Base-by-base conservation (phyloP, 139 green algal genomes). In the Coccomyxa sp. region DNA sequence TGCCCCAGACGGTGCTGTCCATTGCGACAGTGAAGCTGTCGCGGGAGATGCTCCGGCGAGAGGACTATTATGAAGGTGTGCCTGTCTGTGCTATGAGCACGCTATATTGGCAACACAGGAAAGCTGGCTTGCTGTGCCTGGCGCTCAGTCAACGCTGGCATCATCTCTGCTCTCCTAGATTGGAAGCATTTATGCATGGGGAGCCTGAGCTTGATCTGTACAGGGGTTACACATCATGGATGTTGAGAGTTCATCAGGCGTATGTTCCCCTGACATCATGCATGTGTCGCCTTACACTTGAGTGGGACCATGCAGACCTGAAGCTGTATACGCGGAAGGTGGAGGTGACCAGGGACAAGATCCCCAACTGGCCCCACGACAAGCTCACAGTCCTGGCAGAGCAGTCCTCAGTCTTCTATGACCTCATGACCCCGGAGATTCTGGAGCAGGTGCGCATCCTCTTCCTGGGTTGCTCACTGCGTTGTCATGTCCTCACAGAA, bases 1-100 rank as follows among this genome's bases (percentile, higher is more conserved):
- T 86, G 81, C 75, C 82, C 34, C 78, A 44, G 5, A 78, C 85
- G 14, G 86, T 89, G 39, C 77, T 89, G 39, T 72, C 71, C 8
- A 72, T 89, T 16, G 80, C 69, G 7, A 76, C 76, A 10, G 74
- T 68, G 72, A 81, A 54, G 29, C 35, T 14, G 38, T 68, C 18
- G 64, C 83, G 78, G 54, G 22, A 36, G n/a, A 70, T 89, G 76
- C 29, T 39, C 18, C n/a, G 73, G 39, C 41, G 76, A 18, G 74
- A 74, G 9, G 71, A 58, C 7, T 81, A 83, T 72, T 54, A 86
- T 31, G 78, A 72, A 31, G 29, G 58, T 39, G 34, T 83, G 72
- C n/a, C 29, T n/a, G 9, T 74, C 39, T 6, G 39, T 35, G 24
- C 39, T 75, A 31, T 41, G 78, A 33, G 58, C 80, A 27, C n/a